Percentiles rank a stretch among this genome's conserved stretches.
phyloP scores from a whole-genome alignment of 768 basidiomycete species.

The Suillus luteus region DNA sequence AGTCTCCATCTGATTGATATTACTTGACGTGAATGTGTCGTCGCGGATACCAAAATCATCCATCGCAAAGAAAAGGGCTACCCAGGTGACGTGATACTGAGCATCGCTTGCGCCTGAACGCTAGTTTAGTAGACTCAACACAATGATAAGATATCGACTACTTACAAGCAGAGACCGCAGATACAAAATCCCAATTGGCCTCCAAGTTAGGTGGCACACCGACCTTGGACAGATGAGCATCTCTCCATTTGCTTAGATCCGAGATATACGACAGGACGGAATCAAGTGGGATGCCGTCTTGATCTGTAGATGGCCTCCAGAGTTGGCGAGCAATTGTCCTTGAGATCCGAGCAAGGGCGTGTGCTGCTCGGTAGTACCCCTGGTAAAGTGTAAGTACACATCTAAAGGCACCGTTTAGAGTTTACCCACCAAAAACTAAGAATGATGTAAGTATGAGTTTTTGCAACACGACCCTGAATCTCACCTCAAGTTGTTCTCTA shows the following conservation, averaged over 20 bases:
- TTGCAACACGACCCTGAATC: slow-evolving; percentile 18
- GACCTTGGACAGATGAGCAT: slow-evolving; percentile 71
- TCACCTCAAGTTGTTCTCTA: slow-evolving; percentile 79
- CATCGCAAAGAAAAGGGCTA: slow-evolving; percentile 77
- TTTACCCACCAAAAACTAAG: slow-evolving; percentile 66
- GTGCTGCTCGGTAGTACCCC: slow-evolving; percentile 85
- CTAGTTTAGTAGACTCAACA: slow-evolving; percentile 2
- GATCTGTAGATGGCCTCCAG: slow-evolving; percentile 77
- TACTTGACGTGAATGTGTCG: slow-evolving; percentile 33
- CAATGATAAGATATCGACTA: slow-evolving; percentile 6
- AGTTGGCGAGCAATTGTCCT: slow-evolving; percentile 80
- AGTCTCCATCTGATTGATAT: slow-evolving; percentile 63
- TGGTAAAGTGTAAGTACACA: slow-evolving; percentile 32
- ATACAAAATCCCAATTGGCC: slow-evolving; percentile 88
- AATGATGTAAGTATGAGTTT: slow-evolving; percentile 15
- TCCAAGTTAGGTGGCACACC: slow-evolving; percentile 87
- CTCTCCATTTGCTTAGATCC: slow-evolving; percentile 70
- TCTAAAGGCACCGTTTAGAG: slow-evolving; percentile 11
- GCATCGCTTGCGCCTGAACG: slow-evolving; percentile 75
- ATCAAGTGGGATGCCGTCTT: slow-evolving; percentile 75
- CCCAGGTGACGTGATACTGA: slow-evolving; percentile 92
- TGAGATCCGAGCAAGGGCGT: slow-evolving; percentile 80
- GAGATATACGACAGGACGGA: slow-evolving; percentile 57
- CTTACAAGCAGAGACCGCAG: slow-evolving; percentile 66
- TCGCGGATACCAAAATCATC: slow-evolving; percentile 86